These are phyloP conservation scores for Ampelocalamus luodianensis DNA, from an alignment of 176 grass and related monocot genomes.

Conservation along the genomic window DNA sequence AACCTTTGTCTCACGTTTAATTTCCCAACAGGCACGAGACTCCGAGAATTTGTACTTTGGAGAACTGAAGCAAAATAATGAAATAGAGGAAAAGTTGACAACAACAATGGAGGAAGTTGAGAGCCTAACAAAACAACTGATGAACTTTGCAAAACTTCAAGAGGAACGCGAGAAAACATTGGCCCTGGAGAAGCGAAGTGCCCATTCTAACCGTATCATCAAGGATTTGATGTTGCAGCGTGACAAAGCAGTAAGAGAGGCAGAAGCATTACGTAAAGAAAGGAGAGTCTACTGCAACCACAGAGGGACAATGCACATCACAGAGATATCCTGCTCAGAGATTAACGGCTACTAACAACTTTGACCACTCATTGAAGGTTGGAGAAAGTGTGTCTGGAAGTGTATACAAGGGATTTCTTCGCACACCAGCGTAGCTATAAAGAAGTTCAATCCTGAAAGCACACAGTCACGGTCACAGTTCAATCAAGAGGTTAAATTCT, in stretches of 20 bases:
- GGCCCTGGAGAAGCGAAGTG: conserved; percentile 47
- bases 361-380: conserved; percentile 60
- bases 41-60: conserved; percentile 45
- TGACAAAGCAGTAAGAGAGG: conserved; percentile 62
- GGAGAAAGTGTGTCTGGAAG: conserved; percentile 78
- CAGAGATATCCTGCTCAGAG: conserved; percentile 59
- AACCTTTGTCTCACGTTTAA: conserved; percentile 30
- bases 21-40: conserved; percentile 45
- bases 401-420: conserved; percentile 72
- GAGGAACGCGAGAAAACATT: conserved; percentile 44
- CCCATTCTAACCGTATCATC: conserved; percentile 48
- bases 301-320: conserved; percentile 30
- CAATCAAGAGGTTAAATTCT: conserved; percentile 68
- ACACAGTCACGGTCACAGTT: conserved; percentile 62
- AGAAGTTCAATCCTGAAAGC: conserved; percentile 63
- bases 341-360: conserved; percentile 65
- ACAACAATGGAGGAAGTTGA: conserved; percentile 53
- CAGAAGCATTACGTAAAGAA: conserved; percentile 50
- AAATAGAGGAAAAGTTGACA: conserved; percentile 57
- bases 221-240: conserved; percentile 58
- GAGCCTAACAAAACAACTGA: conserved; percentile 40
- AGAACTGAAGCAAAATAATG: conserved; percentile 63
- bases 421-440: conserved; percentile 70
- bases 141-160: conserved; percentile 55
- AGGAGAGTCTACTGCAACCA: conserved; percentile 32